Percentiles rank a stretch among this genome's conserved stretches.
Evolutionary conservation across 78 protist genomes (phyloP).

Genomic region (Dictyostelium firmibasis): DNA sequence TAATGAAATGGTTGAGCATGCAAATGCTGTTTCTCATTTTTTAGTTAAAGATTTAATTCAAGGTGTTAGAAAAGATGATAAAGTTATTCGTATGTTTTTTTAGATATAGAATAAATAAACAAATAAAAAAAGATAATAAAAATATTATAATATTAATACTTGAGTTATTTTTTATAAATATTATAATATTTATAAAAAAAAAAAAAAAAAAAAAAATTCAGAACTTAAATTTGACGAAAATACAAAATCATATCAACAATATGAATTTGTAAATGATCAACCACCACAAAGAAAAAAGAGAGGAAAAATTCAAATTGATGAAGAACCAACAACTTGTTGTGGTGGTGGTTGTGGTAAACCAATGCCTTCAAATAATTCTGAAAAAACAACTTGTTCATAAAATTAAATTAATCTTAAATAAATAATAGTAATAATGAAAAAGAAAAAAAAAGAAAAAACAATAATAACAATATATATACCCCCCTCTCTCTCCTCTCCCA

Average conservation of each 20-base stretch:
- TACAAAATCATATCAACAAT: conserved; percentile 6
- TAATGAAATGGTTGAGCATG: conserved; percentile 53
- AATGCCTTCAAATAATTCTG: neutral
- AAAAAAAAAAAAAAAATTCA: neutral
- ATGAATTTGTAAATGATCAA: conserved; percentile 70
- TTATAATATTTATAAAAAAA: too few species aligned
- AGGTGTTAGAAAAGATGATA: conserved; percentile 59
- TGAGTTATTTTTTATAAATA: too few species aligned
- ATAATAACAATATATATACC: neutral
- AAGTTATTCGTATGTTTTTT: conserved; percentile 21
- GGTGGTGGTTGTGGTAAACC: conserved; percentile 54
- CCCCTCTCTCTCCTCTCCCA: too few species aligned
- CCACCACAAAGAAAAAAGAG: conserved; percentile 48
- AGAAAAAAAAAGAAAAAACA: neutral
- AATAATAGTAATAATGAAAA: neutral
- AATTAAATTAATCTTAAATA: too few species aligned
- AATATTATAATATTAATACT: neutral
- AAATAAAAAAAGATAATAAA: neutral
- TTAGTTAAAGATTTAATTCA: conserved; percentile 48
- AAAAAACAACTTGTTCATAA: neutral
- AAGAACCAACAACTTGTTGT: neutral
- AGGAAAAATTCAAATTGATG: conserved; percentile 5
- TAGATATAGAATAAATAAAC: neutral
- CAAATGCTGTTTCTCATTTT: conserved; percentile 62
- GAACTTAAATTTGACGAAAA: conserved; percentile 51